phyloP scores from a whole-genome alignment of 495 filamentous ascomycete species.

The Hamigera avellanea region DNA sequence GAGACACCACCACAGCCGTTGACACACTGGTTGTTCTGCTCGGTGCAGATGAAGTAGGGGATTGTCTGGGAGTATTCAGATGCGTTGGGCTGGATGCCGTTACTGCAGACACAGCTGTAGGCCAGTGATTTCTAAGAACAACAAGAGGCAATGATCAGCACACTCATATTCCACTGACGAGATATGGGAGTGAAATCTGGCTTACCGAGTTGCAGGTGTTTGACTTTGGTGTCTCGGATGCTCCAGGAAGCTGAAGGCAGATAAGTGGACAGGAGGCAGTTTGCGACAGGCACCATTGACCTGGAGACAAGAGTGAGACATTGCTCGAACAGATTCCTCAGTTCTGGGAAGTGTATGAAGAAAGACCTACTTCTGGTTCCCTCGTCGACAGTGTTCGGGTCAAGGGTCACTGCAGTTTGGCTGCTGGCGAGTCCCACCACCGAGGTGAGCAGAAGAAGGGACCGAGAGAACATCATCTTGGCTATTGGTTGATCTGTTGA shows the following conservation, averaged over 20 bases:
- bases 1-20: slow-evolving; percentile 43
- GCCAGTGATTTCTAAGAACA: slow-evolving; percentile 45
- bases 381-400: slow-evolving; percentile 45
- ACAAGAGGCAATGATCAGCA: slow-evolving; percentile 4
- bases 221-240: slow-evolving; percentile 32
- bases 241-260: slow-evolving; percentile 55
- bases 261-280: slow-evolving; percentile 60
- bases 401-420: slow-evolving; percentile 48
- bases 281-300: slow-evolving; percentile 60
- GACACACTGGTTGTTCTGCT: slow-evolving; percentile 62
- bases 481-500: not conserved
- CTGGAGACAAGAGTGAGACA: too few relatives aligned
- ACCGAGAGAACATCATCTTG: slow-evolving; percentile 18
- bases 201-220: slow-evolving; percentile 70
- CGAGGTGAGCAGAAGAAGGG: slow-evolving; percentile 19
- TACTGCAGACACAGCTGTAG: slow-evolving; percentile 68
- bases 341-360: not conserved
- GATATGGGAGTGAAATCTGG: slow-evolving; percentile 2
- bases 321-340: too few relatives aligned
- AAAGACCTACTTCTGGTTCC: slow-evolving; percentile 29
- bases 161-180: not conserved
- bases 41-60: slow-evolving; percentile 72
- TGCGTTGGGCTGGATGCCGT: slow-evolving; percentile 60
- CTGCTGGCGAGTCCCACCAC: slow-evolving; percentile 21
- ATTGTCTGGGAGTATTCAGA: slow-evolving; percentile 78